Evolutionary conservation across 306 rosid genomes (phyloP).

Genomic region (Trichosanthes cucumerina): DNA sequence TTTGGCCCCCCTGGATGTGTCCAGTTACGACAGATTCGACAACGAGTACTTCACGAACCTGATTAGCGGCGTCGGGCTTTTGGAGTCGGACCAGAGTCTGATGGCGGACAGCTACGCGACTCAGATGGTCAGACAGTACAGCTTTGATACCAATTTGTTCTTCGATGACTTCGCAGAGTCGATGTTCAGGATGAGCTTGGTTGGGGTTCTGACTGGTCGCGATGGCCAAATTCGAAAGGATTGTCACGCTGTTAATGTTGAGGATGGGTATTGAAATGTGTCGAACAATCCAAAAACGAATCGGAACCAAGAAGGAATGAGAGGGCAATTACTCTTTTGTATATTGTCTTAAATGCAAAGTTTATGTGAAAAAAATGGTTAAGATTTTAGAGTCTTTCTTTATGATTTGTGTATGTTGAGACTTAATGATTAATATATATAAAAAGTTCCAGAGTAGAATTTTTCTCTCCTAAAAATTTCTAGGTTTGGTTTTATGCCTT

Average conservation of each 20-base stretch:
- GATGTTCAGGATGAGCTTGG: constrained; percentile 45
- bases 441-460: background rate
- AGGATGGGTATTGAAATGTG: background rate
- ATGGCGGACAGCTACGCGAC: constrained; percentile 26
- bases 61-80: constrained; percentile 26
- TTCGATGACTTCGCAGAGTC: constrained; percentile 44
- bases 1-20: constrained; percentile 51
- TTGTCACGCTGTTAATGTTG: constrained; percentile 42
- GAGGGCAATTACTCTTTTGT: no score
- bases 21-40: constrained; percentile 30
- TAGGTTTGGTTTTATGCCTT: no score
- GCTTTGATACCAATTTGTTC: constrained; percentile 24
- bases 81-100: constrained; percentile 53
- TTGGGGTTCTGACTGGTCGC: constrained; percentile 43
- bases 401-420: background rate
- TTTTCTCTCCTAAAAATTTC: no score
- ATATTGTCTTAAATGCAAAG: no score
- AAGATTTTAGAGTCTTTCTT: background rate
- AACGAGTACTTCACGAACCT: constrained; percentile 38
- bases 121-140: constrained; percentile 31
- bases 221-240: constrained; percentile 42
- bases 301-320: background rate
- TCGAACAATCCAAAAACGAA: background rate
- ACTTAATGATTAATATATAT: background rate
- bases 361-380: background rate